Evolutionary conservation across 1,284 basidiomycete genomes (phyloP).

Genomic region (Ceratobasidium sp.): DNA sequence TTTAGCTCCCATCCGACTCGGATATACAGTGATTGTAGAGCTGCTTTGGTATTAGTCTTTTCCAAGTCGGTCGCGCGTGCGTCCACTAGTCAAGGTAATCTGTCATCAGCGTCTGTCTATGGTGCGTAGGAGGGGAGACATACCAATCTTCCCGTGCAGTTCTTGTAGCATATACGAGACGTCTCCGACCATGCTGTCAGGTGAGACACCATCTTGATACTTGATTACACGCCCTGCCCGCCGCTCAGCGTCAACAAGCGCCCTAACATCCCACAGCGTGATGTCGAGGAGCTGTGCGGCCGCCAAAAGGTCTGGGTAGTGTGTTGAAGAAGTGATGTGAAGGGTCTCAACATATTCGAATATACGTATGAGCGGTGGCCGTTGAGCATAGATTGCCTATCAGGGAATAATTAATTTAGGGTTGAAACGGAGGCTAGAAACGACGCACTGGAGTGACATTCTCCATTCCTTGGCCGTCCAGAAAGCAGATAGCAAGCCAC

Average conservation of each 20-base stretch:
- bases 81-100: background rate
- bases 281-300: constrained; percentile 16
- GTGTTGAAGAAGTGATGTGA: constrained; percentile 11
- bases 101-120: background rate
- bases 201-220: constrained; percentile 16
- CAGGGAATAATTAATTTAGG: background rate
- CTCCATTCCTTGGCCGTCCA: background rate
- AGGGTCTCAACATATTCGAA: background rate
- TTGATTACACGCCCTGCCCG: background rate
- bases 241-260: constrained; percentile 21
- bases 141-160: constrained; percentile 21
- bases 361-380: constrained; percentile 2
- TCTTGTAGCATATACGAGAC: background rate
- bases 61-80: constrained; percentile 28
- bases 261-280: constrained; percentile 23
- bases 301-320: constrained; percentile 11
- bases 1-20: constrained; percentile 23
- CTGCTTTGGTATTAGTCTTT: constrained; percentile 12
- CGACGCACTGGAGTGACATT: background rate
- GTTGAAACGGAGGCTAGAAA: background rate
- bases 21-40: constrained; percentile 9
- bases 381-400: background rate
- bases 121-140: background rate
- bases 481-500: constrained; percentile 22
- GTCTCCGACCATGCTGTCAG: constrained; percentile 6